Evolutionary conservation across 192 early-diverging fungal species (phyloP).

Genomic region (Umbelopsis ramanniana): DNA sequence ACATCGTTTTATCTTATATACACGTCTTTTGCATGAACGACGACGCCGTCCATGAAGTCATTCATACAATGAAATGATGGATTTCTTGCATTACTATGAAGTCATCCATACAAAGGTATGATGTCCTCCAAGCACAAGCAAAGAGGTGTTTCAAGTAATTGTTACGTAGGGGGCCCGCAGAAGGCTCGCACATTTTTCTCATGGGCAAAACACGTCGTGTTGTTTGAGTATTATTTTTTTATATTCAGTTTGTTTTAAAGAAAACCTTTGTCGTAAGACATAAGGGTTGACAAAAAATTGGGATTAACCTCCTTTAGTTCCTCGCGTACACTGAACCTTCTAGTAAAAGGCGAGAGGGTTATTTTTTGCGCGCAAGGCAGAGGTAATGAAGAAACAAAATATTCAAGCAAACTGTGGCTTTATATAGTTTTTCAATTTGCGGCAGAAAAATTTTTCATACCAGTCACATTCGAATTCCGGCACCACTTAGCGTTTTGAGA

Average conservation of each 20-base stretch:
- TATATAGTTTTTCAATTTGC: conserved; percentile 4
- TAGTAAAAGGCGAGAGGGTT: conserved; percentile 25
- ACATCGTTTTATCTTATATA: background rate
- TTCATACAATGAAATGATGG: background rate
- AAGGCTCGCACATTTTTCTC: no score
- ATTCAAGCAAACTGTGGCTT: background rate
- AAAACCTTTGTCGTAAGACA: conserved; percentile 18
- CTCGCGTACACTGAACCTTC: conserved; percentile 24
- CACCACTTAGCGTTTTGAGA: background rate
- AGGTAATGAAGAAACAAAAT: conserved; percentile 19
- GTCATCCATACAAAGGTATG: background rate
- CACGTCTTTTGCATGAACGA: background rate
- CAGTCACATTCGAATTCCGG: conserved; percentile 13
- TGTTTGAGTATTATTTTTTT: background rate
- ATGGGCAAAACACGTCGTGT: background rate
- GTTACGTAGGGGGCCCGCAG: no score
- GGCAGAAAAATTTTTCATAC: conserved; percentile 14
- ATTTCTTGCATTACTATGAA: background rate
- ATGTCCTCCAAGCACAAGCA: no score
- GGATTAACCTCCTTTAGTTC: conserved; percentile 24
- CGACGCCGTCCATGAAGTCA: background rate
- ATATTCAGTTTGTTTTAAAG: conserved; percentile 4
- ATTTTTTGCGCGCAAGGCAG: conserved; percentile 22
- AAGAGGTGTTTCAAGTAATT: no score
- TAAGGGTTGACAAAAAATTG: conserved; percentile 24